A percentile compares a stretch with the other conserved stretches of the same genome.
Evolutionary conservation across 257 asterid genomes (phyloP).

Genomic region (Thymus mandschuricus): DNA sequence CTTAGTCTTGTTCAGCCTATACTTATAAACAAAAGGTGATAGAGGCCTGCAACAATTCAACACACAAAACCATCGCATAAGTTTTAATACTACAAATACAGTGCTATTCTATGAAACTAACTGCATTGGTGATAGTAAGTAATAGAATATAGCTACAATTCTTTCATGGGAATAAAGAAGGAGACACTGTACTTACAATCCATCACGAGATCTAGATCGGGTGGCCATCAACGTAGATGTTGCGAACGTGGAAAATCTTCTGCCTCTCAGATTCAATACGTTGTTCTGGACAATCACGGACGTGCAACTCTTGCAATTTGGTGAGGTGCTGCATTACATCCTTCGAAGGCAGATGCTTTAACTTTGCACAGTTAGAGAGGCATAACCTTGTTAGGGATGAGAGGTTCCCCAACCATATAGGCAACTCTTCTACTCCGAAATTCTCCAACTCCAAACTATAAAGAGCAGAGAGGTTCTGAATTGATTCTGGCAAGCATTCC

Average conservation of each 20-base stretch:
- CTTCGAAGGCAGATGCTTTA: neutral
- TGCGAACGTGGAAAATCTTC: neutral
- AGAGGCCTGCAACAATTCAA: too few relatives aligned
- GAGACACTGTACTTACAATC: too few relatives aligned
- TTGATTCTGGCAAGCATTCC: neutral
- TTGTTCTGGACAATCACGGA: neutral
- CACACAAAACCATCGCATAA: too few relatives aligned
- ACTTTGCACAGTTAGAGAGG: neutral
- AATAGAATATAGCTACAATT: too few relatives aligned
- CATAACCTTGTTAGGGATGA: neutral
- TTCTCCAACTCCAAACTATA: neutral
- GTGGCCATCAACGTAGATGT: neutral
- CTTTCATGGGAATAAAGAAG: too few relatives aligned
- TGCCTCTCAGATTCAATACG: neutral
- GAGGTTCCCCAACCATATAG: neutral
- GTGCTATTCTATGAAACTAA: too few relatives aligned
- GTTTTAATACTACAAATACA: too few relatives aligned
- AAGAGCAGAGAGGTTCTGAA: neutral
- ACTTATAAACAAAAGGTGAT: too few relatives aligned
- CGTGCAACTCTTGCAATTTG: neutral
- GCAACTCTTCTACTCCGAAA: neutral
- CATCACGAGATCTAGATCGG: too few relatives aligned
- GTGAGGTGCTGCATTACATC: neutral
- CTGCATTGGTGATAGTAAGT: too few relatives aligned
- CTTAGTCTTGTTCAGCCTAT: too few relatives aligned